Base-by-base conservation (phyloP, 2,329 filamentous ascomycete species). In the Hypomyces rosellus region DNA sequence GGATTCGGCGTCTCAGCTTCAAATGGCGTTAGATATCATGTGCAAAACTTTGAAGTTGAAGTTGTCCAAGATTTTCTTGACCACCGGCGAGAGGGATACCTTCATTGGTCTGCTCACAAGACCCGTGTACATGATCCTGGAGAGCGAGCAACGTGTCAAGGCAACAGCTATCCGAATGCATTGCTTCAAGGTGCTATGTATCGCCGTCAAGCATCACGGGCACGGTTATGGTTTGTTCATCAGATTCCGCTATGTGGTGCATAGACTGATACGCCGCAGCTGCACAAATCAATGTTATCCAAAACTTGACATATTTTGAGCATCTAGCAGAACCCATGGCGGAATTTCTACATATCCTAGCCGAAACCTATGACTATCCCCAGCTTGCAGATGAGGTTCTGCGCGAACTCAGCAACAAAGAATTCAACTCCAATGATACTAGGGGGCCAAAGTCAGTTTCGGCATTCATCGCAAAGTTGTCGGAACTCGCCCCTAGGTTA, bases 291-390 rank as follows among this genome's bases (percentile, higher is more conserved):
- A 95, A 91, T 42, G 95, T 99, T 62, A 91, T 97, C 49, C 93
- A 99, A 68, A 97, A 93, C 64, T 73, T 99, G 58, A 96, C 93
- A 5, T 99, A 99, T 66, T 99, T 97, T 62, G 93, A 99, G 70
- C 93, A 99, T 68, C 74, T 99, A n/a, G 92, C 93, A 1, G 93
- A 99, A 64, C 93, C 93, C 1, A 99, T 99, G 93, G 93, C 93
- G 33, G 95, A 99, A 66, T 96, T 99, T 61, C 74, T 99, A 4
- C 89, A 97, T 61, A 99, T 97, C 62, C 76, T 99, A 22, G 86
- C 91, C 1, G 91, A 97, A 65, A 92, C 96, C 72, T 99, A 97
- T 71, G 93, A 99, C 69, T 95, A 97, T 65, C 88, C 91, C 14
- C 93, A 99, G 63, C 77, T 99, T 8, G 86, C 90, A 4, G 93